Percentiles rank a stretch among this genome's conserved stretches.
Evolutionary conservation across 1,284 basidiomycete species (phyloP).

Genomic region (Leccinum solheimii): DNA sequence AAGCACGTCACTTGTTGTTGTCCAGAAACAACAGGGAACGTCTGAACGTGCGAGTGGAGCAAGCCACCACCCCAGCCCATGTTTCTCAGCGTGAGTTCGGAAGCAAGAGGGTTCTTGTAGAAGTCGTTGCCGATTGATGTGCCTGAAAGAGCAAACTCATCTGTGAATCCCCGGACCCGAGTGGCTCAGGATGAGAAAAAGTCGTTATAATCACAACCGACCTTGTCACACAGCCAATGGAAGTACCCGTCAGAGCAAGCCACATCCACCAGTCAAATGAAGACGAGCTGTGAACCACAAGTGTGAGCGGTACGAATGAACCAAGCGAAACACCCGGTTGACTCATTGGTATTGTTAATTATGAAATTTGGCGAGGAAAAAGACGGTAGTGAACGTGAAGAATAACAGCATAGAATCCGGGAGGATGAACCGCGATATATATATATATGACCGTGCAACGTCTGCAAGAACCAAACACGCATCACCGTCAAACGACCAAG

Average conservation of each 20-base stretch:
- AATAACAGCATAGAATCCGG: constrained; percentile 97
- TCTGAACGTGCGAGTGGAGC: constrained; percentile 94
- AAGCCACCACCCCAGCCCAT: constrained; percentile 97
- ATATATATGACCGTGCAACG: constrained; percentile 80
- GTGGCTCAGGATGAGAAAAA: constrained; percentile 92
- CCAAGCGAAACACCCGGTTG: constrained; percentile 33
- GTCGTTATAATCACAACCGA: constrained; percentile 32
- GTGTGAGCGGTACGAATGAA: constrained; percentile 4
- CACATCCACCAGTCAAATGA: constrained; percentile 97
- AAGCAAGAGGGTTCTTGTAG: constrained; percentile 78
- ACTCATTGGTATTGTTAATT: constrained; percentile 87
- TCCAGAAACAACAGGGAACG: constrained; percentile 87
- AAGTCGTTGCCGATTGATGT: constrained; percentile 94
- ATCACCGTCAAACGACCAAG: not conserved
- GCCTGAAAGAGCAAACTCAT: constrained; percentile 99
- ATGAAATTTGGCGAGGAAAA: constrained; percentile 95
- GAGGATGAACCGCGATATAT: constrained; percentile 94
- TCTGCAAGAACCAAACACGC: constrained; percentile 47
- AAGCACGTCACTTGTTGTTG: constrained; percentile 99
- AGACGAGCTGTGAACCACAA: constrained; percentile 64
- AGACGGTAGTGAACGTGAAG: constrained; percentile 97
- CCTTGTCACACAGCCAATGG: constrained; percentile 94
- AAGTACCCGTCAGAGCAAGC: constrained; percentile 87
- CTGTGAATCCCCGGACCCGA: constrained; percentile 94
- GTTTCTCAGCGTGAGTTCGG: constrained; percentile 92